These are phyloP conservation scores for Cyclotella atomus DNA, from an alignment of 108 stramenopile species.

Conservation along the genomic window DNA sequence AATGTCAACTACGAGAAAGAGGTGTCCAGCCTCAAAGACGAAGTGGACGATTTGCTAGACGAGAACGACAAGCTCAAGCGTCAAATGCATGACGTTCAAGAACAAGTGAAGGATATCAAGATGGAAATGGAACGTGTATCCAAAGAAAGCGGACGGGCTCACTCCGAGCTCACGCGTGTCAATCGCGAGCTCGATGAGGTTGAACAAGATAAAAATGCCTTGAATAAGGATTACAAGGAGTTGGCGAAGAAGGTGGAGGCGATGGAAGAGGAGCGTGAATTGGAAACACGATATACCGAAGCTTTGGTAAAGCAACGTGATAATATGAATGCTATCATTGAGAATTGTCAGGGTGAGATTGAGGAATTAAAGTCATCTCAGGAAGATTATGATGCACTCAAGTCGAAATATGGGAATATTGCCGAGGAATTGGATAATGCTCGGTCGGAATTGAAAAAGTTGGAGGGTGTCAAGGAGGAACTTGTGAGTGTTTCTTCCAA, in stretches of 20 bases:
- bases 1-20: constrained; percentile 41
- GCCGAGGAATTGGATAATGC: constrained; percentile 5
- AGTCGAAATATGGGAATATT: constrained; percentile 10
- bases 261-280: constrained; percentile 43
- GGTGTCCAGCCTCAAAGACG: constrained; percentile 23
- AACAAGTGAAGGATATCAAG: constrained; percentile 22
- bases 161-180: constrained; percentile 7
- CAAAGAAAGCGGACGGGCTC: constrained; percentile 11
- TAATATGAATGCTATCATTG: constrained; percentile 48
- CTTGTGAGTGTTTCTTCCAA: constrained; percentile 18
- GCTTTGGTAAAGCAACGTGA: constrained; percentile 49
- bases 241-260: constrained; percentile 29
- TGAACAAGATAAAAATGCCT: constrained; percentile 13
- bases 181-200: constrained; percentile 18
- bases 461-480: constrained; percentile 3
- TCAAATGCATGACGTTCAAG: not conserved
- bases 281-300: constrained; percentile 47
- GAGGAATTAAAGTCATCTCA: constrained; percentile 31
- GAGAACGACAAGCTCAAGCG: constrained; percentile 36
- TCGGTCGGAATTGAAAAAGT: constrained; percentile 1
- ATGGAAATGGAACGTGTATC: constrained; percentile 28
- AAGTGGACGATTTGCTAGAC: constrained; percentile 36
- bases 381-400: constrained; percentile 7
- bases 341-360: constrained; percentile 42
- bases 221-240: constrained; percentile 21